These are phyloP conservation scores for Camillea tinctor DNA, from an alignment of 2,329 filamentous ascomycete species.

Conservation along the genomic window DNA sequence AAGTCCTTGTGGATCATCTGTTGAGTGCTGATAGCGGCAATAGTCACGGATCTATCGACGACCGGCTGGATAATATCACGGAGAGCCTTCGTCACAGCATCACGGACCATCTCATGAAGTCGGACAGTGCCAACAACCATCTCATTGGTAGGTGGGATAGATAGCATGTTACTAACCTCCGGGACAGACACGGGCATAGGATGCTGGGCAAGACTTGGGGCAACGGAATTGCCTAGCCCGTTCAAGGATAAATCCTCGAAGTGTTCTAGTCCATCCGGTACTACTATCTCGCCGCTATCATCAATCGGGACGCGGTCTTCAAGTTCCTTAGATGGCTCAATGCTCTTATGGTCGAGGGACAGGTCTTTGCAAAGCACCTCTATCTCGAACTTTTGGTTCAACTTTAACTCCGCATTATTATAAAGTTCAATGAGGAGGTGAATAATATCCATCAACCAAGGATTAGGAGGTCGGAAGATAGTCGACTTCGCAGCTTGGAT, in stretches of 20 bases:
- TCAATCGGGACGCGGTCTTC: conserved; percentile 69
- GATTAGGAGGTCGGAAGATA: conserved; percentile 91
- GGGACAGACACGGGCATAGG: conserved; percentile 78
- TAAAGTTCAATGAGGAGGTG: conserved; percentile 90
- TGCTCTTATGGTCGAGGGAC: conserved; percentile 85
- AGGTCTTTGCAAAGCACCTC: conserved; percentile 95
- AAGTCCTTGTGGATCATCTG: conserved; percentile 98
- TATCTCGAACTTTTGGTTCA: conserved; percentile 98
- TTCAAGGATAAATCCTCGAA: conserved; percentile 84
- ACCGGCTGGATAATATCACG: conserved; percentile 97
- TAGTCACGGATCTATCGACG: conserved; percentile 95
- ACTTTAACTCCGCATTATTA: conserved; percentile 85
- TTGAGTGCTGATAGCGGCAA: conserved; percentile 93
- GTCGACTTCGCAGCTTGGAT: conserved; percentile 80
- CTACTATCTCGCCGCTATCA: conserved; percentile 57
- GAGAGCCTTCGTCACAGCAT: conserved; percentile 83
- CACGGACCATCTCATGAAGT: conserved; percentile 74
- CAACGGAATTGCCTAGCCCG: conserved; percentile 65
- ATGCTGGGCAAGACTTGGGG: conserved; percentile 73
- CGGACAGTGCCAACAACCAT: conserved; percentile 71
- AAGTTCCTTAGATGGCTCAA: conserved; percentile 84
- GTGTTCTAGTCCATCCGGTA: conserved; percentile 69
- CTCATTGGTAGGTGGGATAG: conserved; percentile 77
- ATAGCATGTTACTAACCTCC: conserved; percentile 75
- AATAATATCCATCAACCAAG: conserved; percentile 97